These are phyloP conservation scores for Babesia ovis DNA, from an alignment of 169 alveolate genomes.

Conservation along the genomic window DNA sequence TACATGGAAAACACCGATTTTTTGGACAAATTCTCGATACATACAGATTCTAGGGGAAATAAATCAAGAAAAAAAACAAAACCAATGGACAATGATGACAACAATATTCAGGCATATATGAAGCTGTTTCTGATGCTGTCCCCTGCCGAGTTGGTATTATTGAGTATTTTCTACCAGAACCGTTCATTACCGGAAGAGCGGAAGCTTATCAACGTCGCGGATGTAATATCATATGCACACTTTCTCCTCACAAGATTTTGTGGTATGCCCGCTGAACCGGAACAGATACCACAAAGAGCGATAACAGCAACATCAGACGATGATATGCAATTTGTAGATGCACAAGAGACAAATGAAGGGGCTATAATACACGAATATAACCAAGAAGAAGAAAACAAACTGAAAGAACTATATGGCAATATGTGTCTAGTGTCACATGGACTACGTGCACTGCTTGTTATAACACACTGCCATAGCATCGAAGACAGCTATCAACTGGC, in stretches of 20 bases:
- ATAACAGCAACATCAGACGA: slow-evolving; percentile 9
- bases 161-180: slow-evolving; percentile 40
- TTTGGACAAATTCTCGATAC: slow-evolving; percentile 5
- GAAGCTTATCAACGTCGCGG: slow-evolving; percentile 14
- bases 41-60: neutral
- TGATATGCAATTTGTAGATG: slow-evolving; percentile 28
- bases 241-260: slow-evolving; percentile 31
- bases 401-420: slow-evolving; percentile 13
- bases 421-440: slow-evolving; percentile 11
- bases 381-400: slow-evolving; percentile 1
- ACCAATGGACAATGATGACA: neutral
- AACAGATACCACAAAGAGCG: slow-evolving; percentile 13
- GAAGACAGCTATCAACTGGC: slow-evolving; percentile 37
- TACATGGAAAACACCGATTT: slow-evolving; percentile 30
- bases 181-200: slow-evolving; percentile 18
- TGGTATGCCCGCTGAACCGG: slow-evolving; percentile 6
- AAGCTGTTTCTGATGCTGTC: slow-evolving; percentile 11
- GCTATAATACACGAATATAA: slow-evolving; percentile 9
- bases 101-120: slow-evolving; percentile 18
- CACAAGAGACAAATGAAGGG: slow-evolving; percentile 18
- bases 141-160: slow-evolving; percentile 34
- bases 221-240: slow-evolving; percentile 29
- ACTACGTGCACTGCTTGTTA: slow-evolving; percentile 24
- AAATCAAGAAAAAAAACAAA: neutral
- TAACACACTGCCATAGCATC: slow-evolving; percentile 13